Base-by-base conservation (phyloP, 177 flowering plant genomes). In the Vitis hybrid region DNA sequence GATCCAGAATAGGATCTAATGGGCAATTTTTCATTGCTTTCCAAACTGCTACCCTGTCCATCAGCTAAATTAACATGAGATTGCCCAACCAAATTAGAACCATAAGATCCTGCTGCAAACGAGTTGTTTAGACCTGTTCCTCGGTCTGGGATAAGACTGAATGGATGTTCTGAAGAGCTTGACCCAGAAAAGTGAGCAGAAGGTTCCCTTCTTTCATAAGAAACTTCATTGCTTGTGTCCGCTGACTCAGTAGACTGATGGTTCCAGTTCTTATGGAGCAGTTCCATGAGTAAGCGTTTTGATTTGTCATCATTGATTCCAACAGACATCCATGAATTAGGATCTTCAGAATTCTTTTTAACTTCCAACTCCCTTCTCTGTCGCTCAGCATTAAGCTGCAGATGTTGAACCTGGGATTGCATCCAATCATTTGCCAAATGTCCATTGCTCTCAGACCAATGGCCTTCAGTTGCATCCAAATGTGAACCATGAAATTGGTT, bases 361-460 rank as follows among this genome's bases (percentile, higher is more conserved):
- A 53, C 69, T 51, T 82, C 89, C 2, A 67, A 53, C 49, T 86
- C 91, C 76, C 83, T 86, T 71, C 73, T 88, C 61, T 81, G 86
- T 67, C 75, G 74, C 69, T 88, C 92, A 73, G 85, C 75, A 74
- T 82, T 80, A 64, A 87, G 74, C 61, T 87, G 89, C 76, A 82
- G 58, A 61, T 81, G 88, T 57, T 85, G 94, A 48, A 90, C 70
- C 73, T 80, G 82, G 4, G 88, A 74, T 61, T 92, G 95, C 21
- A 81, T 60, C 91, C 88, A 88, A 48, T 78, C 79, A 79, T 79
- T 85, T 67, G 78, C 74, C 15, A 71, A 72, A 61, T 80, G 89
- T 45, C 77, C 85, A 75, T 82, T 84, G 68, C 67, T 74, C 62
- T 81, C 91, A 65, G 84, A 51, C 91, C 89, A 85, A 62, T 59